Percentiles rank a stretch among this genome's conserved stretches.
phyloP scores from a whole-genome alignment of 2,329 filamentous ascomycete genomes.

The Laburnicola sp. region DNA sequence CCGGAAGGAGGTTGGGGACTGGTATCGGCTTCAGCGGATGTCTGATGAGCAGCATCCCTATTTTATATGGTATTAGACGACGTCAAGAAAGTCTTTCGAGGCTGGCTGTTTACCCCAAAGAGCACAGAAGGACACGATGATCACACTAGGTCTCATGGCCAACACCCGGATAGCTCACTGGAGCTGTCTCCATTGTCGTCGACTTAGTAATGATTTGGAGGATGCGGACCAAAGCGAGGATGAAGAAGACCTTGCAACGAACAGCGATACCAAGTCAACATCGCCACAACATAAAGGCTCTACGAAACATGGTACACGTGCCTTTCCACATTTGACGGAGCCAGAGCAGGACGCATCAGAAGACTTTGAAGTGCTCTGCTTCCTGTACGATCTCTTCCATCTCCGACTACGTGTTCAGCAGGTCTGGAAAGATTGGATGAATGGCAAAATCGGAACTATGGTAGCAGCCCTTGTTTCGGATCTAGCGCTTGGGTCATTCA shows the following conservation, averaged over 20 bases:
- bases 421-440: conserved; percentile 16
- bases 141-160: neutral
- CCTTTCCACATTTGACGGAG: conserved; percentile 2
- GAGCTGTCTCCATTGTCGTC: neutral
- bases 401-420: conserved; percentile 16
- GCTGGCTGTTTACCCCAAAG: neutral
- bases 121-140: neutral
- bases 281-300: neutral
- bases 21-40: conserved; percentile 6
- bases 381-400: conserved; percentile 19
- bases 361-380: conserved; percentile 21
- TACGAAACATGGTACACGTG: neutral
- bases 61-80: conserved; percentile 10
- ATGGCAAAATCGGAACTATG: conserved; percentile 10
- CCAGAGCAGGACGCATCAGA: conserved; percentile 16
- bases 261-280: neutral
- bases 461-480: conserved; percentile 21
- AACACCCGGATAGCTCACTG: neutral
- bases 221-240: neutral
- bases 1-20: conserved; percentile 21
- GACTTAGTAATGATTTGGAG: neutral
- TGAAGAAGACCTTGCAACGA: neutral
- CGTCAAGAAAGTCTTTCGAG: conserved; percentile 8
- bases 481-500: conserved; percentile 18
- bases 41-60: conserved; percentile 17